These are phyloP conservation scores for Galium porrigens DNA, from an alignment of 305 asterid species.

Conservation along the genomic window DNA sequence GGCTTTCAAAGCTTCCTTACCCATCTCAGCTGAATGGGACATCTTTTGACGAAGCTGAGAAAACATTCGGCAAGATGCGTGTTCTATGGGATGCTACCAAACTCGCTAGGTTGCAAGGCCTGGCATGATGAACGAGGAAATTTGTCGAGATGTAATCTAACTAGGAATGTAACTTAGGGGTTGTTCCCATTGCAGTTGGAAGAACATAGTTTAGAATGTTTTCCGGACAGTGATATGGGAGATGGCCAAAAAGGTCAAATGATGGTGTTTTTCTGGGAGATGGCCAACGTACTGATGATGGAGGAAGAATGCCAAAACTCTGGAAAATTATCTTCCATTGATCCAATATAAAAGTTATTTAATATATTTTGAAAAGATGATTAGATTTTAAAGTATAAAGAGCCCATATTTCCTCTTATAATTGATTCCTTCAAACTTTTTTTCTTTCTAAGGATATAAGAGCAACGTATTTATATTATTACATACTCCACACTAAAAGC, in stretches of 20 bases:
- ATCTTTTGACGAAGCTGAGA: conserved; percentile 55
- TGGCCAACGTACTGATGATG: no score
- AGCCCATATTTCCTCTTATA: no score
- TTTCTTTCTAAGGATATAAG: no score
- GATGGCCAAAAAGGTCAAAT: neutral
- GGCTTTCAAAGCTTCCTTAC: conserved; percentile 38
- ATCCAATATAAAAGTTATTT: no score
- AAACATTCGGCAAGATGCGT: conserved; percentile 42
- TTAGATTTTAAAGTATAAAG: no score
- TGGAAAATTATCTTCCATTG: no score
- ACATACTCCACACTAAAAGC: no score
- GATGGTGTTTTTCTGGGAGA: neutral
- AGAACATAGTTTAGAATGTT: neutral
- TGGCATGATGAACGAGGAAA: neutral
- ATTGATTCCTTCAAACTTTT: no score
- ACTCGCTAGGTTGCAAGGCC: conserved; percentile 32
- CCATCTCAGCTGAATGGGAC: conserved; percentile 50
- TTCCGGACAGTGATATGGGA: neutral
- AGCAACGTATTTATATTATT: no score
- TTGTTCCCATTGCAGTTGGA: neutral
- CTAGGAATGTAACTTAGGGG: neutral
- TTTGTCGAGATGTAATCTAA: neutral
- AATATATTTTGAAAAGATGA: no score
- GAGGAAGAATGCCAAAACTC: no score
- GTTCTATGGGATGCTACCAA: conserved; percentile 62